phyloP scores from a whole-genome alignment of 2,329 filamentous ascomycete species.

The Penicillium nordicum region DNA sequence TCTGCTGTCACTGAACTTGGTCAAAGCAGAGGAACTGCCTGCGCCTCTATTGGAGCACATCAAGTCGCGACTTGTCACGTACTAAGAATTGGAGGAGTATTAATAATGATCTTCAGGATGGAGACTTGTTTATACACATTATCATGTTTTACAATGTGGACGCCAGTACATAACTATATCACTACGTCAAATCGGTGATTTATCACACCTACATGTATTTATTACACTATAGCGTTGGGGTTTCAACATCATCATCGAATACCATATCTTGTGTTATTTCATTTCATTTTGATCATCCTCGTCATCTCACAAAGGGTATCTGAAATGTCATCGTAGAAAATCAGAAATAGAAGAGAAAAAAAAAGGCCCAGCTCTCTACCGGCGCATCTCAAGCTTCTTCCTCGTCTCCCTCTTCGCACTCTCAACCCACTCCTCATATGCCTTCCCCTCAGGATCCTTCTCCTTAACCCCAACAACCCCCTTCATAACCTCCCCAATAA shows the following conservation, averaged over 20 bases:
- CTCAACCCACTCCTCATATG: constrained; percentile 78
- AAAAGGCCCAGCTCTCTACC: constrained; percentile 2
- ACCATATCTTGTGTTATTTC: constrained; percentile 4
- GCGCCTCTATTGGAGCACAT: constrained; percentile 60
- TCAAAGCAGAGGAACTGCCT: constrained; percentile 73
- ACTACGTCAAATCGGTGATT: constrained; percentile 4
- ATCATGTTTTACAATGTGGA: constrained; percentile 14
- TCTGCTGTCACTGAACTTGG: constrained; percentile 70
- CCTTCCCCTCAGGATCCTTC: constrained; percentile 54
- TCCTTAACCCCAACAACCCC: constrained; percentile 73
- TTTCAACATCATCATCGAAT: constrained; percentile 12
- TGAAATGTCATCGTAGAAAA: constrained; percentile 9
- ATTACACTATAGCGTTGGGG: constrained; percentile 7
- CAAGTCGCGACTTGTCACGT: constrained; percentile 62
- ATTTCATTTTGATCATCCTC: constrained; percentile 2
- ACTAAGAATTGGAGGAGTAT: constrained; percentile 40
- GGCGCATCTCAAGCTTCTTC: constrained; percentile 38
- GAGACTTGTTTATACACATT: constrained; percentile 2
- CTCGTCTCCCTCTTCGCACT: constrained; percentile 52
- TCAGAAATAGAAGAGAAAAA: not conserved
- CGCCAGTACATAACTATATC: constrained; percentile 18
- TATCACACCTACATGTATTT: constrained; percentile 11
- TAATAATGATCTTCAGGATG: not conserved
- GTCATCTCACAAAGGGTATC: constrained; percentile 16
- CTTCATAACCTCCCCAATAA: constrained; percentile 86